A percentile compares a stretch with the other conserved stretches of the same genome.
phyloP scores from a whole-genome alignment of 108 stramenopile species.

The Cyclostephanos tholiformis region DNA sequence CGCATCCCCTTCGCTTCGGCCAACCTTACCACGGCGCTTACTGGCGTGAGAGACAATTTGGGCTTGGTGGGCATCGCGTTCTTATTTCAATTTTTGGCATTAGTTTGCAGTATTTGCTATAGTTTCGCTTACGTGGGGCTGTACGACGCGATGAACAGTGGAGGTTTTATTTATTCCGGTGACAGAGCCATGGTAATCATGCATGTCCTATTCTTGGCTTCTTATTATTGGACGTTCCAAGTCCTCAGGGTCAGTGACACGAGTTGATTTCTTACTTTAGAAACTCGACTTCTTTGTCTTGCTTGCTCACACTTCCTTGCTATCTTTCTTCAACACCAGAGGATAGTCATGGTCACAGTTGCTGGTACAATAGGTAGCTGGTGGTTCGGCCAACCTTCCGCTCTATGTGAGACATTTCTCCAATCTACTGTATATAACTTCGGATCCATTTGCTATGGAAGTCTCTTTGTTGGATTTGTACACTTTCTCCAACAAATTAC shows the following conservation, averaged over 20 bases:
- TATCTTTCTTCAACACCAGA: constrained; percentile 43
- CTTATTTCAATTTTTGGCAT: constrained; percentile 70
- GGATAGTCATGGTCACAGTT: constrained; percentile 85
- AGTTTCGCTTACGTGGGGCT: constrained; percentile 70
- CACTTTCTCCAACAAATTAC: constrained; percentile 72
- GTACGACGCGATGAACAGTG: constrained; percentile 72
- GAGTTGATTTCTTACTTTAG: neutral
- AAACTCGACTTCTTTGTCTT: neutral
- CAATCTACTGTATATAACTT: constrained; percentile 67
- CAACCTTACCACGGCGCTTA: constrained; percentile 66
- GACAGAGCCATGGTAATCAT: constrained; percentile 40
- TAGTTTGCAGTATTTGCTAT: constrained; percentile 73
- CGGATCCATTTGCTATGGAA: constrained; percentile 91
- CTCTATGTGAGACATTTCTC: constrained; percentile 53
- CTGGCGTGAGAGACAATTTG: constrained; percentile 65
- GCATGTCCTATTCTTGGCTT: constrained; percentile 58
- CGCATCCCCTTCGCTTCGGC: constrained; percentile 80
- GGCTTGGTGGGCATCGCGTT: constrained; percentile 68
- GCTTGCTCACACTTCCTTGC: neutral
- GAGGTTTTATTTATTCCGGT: constrained; percentile 47
- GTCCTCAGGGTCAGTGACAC: constrained; percentile 72
- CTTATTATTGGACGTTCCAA: constrained; percentile 87
- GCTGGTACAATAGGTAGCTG: constrained; percentile 88
- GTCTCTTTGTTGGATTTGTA: constrained; percentile 84
- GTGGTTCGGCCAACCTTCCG: constrained; percentile 74